Evolutionary conservation across 495 filamentous ascomycete genomes (phyloP).

Genomic region (Daldinia vernicosa): DNA sequence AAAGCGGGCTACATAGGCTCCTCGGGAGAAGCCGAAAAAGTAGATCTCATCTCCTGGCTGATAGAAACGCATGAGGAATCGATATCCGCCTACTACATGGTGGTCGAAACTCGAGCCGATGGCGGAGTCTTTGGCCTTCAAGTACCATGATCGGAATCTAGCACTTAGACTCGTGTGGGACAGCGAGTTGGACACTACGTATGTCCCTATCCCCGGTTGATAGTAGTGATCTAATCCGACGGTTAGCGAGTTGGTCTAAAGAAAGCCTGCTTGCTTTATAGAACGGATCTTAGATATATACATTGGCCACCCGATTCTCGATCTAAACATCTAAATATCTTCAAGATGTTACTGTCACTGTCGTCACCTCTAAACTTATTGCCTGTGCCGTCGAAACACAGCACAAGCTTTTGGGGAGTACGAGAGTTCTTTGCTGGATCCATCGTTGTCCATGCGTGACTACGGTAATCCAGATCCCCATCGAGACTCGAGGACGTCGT

Average conservation of each 20-base stretch:
- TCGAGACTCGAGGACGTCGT: constrained; percentile 12
- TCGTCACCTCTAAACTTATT: constrained; percentile 86
- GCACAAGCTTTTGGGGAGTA: constrained; percentile 63
- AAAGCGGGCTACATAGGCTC: constrained; percentile 88
- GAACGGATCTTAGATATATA: constrained; percentile 36
- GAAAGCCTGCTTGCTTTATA: background rate
- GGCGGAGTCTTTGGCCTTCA: constrained; percentile 86
- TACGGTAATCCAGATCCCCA: background rate
- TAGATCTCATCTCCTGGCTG: constrained; percentile 79
- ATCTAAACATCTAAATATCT: constrained; percentile 78
- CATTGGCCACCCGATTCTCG: constrained; percentile 60
- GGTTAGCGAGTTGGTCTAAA: constrained; percentile 17
- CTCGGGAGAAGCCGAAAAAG: constrained; percentile 86
- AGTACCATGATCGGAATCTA: constrained; percentile 76
- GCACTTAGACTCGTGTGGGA: constrained; percentile 71
- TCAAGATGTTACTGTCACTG: constrained; percentile 87
- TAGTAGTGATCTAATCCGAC: constrained; percentile 68
- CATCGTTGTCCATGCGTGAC: constrained; percentile 7
- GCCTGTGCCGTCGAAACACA: constrained; percentile 91
- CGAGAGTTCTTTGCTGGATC: constrained; percentile 28
- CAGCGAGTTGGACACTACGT: constrained; percentile 73
- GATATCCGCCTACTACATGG: constrained; percentile 86
- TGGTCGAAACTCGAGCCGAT: constrained; percentile 84
- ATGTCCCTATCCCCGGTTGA: constrained; percentile 86
- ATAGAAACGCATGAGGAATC: constrained; percentile 90